These are phyloP conservation scores for Fraxinus latifolia DNA, from an alignment of 305 asterid species.

Conservation along the genomic window DNA sequence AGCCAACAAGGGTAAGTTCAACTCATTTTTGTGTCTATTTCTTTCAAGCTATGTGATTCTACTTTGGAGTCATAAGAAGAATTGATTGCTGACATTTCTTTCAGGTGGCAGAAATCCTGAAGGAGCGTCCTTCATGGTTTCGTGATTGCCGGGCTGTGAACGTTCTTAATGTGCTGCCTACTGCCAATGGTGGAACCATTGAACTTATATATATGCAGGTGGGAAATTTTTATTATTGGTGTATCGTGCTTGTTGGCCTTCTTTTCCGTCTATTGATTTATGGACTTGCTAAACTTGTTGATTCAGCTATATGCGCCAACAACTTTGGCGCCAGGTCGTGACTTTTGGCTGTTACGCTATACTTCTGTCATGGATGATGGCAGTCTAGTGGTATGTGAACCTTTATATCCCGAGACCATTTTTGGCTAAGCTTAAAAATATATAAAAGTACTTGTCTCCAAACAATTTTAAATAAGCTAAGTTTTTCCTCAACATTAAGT, in stretches of 20 bases:
- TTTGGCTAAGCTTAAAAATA: not conserved
- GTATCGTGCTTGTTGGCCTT: not conserved
- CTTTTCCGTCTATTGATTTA: not conserved
- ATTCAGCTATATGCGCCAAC: slow-evolving; percentile 81
- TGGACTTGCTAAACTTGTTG: not conserved
- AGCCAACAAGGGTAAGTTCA: slow-evolving; percentile 82
- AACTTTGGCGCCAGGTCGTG: slow-evolving; percentile 91
- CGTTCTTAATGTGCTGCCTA: slow-evolving; percentile 76
- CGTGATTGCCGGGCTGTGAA: slow-evolving; percentile 43
- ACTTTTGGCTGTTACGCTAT: slow-evolving; percentile 80
- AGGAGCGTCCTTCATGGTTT: slow-evolving; percentile 21
- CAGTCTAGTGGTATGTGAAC: slow-evolving; percentile 67
- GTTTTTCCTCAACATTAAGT: not conserved
- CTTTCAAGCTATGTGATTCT: slow-evolving; percentile 7
- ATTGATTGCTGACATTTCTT: slow-evolving; percentile 13
- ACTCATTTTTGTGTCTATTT: not conserved
- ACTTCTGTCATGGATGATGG: slow-evolving; percentile 87
- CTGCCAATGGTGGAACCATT: slow-evolving; percentile 94
- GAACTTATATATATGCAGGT: slow-evolving; percentile 98
- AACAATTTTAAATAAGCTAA: not conserved
- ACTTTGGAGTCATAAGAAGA: not conserved
- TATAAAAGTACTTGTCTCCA: not conserved
- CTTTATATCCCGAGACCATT: not conserved
- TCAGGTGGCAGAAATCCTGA: slow-evolving; percentile 94
- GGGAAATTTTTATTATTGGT: not conserved